Conservation (phyloP, 2,329 filamentous ascomycete species). For the Cytospora chrysosperma region DNA sequence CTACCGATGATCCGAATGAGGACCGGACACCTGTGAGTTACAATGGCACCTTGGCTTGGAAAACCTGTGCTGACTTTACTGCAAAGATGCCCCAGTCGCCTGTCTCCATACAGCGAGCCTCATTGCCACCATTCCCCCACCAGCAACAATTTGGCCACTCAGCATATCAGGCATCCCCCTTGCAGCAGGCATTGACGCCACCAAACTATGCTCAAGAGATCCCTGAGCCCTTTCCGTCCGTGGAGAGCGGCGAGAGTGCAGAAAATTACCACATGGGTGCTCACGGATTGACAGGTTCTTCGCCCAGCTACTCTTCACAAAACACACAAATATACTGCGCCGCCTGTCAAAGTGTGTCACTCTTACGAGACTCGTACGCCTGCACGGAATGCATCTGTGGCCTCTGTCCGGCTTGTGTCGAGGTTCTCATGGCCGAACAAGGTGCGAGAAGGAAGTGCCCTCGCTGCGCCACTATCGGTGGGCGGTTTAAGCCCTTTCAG, state of each 20-base stretch:
- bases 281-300: constrained; percentile 66
- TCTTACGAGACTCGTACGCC: constrained; percentile 81
- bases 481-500: constrained; percentile 81
- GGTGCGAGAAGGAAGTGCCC: constrained; percentile 76
- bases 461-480: constrained; percentile 74
- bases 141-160: constrained; percentile 47
- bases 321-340: constrained; percentile 90
- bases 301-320: constrained; percentile 70
- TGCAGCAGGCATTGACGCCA: constrained; percentile 88
- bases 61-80: constrained; percentile 34
- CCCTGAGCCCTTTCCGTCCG: constrained; percentile 81
- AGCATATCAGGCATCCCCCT: constrained; percentile 82
- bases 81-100: constrained; percentile 63
- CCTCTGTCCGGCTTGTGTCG: constrained; percentile 84
- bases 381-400: constrained; percentile 97
- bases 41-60: constrained; percentile 35
- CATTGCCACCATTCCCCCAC: constrained; percentile 58
- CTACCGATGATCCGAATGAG: constrained; percentile 86
- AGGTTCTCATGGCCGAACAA: constrained; percentile 74
- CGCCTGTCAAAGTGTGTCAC: constrained; percentile 74
- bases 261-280: constrained; percentile 71
- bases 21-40: constrained; percentile 80
- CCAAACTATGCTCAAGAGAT: constrained; percentile 67
- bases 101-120: constrained; percentile 61
- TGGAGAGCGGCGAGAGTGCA: constrained; percentile 74